Evolutionary conservation across 345 rosid genomes (phyloP).

Genomic region (Mallotus nudiflorus): DNA sequence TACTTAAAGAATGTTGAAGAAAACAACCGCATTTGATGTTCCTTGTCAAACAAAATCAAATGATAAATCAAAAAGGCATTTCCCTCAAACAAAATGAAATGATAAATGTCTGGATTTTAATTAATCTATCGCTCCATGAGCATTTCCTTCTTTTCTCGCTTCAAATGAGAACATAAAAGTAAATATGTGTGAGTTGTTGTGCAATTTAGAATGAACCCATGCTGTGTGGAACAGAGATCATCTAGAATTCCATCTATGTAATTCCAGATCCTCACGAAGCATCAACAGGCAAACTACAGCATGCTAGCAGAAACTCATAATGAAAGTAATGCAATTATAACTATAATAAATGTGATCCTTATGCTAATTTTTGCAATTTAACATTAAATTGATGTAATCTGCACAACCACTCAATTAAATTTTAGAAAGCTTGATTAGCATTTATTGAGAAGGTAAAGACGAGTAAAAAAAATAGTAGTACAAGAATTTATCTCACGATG

Average conservation of each 20-base stretch:
- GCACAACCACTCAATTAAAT: not conserved
- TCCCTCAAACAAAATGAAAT: not conserved
- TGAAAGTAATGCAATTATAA: no score
- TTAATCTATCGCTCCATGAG: no score
- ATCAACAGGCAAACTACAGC: not conserved
- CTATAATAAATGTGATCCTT: no score
- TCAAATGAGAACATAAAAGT: not conserved
- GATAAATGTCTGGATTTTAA: no score
- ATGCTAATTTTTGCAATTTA: not conserved
- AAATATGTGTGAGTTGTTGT: not conserved
- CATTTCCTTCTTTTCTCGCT: no score
- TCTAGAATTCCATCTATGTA: not conserved
- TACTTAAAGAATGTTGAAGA: not conserved
- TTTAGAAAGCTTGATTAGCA: not conserved
- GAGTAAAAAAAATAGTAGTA: not conserved
- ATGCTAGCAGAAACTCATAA: not conserved
- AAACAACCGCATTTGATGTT: not conserved
- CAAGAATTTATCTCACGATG: conserved; percentile 47
- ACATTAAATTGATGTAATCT: not conserved
- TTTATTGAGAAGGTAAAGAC: not conserved
- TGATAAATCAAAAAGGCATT: not conserved
- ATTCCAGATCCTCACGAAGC: no score
- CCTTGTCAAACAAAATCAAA: not conserved
- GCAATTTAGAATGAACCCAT: not conserved
- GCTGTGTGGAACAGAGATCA: not conserved